Percentiles rank a stretch among this genome's conserved stretches.
These are phyloP conservation scores for Cucumis hystrix DNA, from an alignment of 306 rosid genomes.

Conservation along the genomic window DNA sequence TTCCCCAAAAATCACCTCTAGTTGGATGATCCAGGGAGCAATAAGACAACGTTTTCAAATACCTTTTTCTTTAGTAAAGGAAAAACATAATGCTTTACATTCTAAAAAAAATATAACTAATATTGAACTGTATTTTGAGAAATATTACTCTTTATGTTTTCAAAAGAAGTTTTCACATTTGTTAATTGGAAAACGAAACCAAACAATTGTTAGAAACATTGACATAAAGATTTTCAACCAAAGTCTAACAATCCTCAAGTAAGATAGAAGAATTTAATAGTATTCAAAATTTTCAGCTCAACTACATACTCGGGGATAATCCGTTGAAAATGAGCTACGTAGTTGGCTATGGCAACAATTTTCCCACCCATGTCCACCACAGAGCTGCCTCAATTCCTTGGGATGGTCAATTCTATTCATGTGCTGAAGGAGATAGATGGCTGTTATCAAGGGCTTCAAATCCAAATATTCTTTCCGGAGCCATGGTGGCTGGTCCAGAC, in stretches of 20 bases:
- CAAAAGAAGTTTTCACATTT: background rate
- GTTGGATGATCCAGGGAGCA: background rate
- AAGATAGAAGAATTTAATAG: background rate
- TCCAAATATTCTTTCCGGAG: constrained; percentile 59
- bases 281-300: constrained; percentile 25
- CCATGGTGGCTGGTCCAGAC: constrained; percentile 76
- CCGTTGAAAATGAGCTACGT: constrained; percentile 70
- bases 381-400: constrained; percentile 73
- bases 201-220: background rate
- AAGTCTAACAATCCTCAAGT: background rate
- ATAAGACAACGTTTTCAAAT: background rate
- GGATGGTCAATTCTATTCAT: constrained; percentile 27
- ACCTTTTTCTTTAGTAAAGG: background rate
- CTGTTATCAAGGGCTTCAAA: constrained; percentile 32
- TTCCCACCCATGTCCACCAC: constrained; percentile 62
- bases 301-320: constrained; percentile 70
- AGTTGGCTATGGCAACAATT: constrained; percentile 53
- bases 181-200: background rate
- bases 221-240: background rate
- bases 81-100: background rate
- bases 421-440: constrained; percentile 50
- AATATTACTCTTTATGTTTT: background rate
- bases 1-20: background rate
- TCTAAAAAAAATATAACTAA: background rate
- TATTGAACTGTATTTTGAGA: background rate